Conservation (phyloP, 495 filamentous ascomycete genomes). For the Penicillium samsonianum region DNA sequence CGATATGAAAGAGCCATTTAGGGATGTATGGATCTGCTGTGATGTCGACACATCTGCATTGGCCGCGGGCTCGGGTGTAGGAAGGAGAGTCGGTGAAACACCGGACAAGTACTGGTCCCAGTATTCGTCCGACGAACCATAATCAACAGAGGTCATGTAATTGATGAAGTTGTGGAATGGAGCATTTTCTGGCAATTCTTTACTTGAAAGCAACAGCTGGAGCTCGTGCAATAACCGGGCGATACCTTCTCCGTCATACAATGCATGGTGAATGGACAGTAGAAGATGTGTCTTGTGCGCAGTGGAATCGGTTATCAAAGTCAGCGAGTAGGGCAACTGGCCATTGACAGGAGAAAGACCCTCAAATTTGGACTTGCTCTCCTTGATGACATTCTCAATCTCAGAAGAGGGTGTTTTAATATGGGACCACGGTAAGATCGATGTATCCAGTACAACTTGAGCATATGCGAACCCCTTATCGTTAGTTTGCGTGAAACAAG, state of each 20-base stretch:
- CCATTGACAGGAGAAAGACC: conserved; percentile 21
- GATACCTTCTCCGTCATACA: conserved; percentile 78
- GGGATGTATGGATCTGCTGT: conserved; percentile 21
- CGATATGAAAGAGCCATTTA: conserved; percentile 38
- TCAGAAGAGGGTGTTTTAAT: conserved; percentile 18
- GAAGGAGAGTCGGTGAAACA: conserved; percentile 51
- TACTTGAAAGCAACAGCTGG: conserved; percentile 50
- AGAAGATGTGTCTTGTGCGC: conserved; percentile 35
- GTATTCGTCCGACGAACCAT: conserved; percentile 52
- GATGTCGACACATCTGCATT: conserved; percentile 15
- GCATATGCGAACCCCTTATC: conserved; percentile 52
- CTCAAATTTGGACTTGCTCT: conserved; percentile 28
- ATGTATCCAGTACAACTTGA: conserved; percentile 54
- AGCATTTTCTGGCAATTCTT: conserved; percentile 36
- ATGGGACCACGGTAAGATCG: conserved; percentile 25
- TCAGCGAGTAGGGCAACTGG: conserved; percentile 34
- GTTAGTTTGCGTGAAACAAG: conserved; percentile 59
- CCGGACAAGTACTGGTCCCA: conserved; percentile 58
- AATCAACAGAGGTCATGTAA: conserved; percentile 41
- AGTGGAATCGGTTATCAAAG: conserved; percentile 18
- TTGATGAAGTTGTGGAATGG: conserved; percentile 46
- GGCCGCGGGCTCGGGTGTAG: conserved; percentile 8
- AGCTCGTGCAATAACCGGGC: conserved; percentile 64
- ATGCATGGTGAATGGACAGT: conserved; percentile 74
- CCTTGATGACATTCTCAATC: conserved; percentile 21